Base-by-base conservation (phyloP, 495 filamentous ascomycete genomes). In the Podospora fimiseda region DNA sequence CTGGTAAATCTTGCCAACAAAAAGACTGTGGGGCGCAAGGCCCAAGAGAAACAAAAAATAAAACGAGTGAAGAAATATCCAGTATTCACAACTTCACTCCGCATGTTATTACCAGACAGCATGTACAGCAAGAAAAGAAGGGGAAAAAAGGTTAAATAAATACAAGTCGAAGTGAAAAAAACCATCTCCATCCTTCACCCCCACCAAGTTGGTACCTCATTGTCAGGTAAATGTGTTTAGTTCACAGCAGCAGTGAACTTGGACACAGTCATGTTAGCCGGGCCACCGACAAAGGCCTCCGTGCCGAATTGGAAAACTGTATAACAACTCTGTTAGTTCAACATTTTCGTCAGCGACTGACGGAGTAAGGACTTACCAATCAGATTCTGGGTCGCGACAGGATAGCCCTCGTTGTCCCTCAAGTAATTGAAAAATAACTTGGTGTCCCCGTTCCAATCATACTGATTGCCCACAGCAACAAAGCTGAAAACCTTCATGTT, bases 401-500 rank as follows among this genome's bases (percentile, higher is more conserved):
- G 39, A n/a, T n/a, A 41, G 4, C 16, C 39, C 14, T 18, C 8
- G 16, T 41, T 14, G 16, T 5, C 14, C 14, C 14, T 7, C 39
- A 41, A 18, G 39, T 41, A 41, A 5, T 41, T 18, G 39, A 41
- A 41, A n/a, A 41, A 41, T 5, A 9, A 5, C 39, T 41, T 41
- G 39, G 14, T n/a, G 16, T 41, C 16, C 3, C 39, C 39, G 39
- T n/a, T 41, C 39, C 39, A 41, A n/a, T 5, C 16, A n/a, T 18
- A n/a, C 8, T 4, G 8, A n/a, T 5, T 37, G 3, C 45, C 41
- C 1, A 23, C 9, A 2, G 52, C 45, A 1, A 38, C 23, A 24
- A 54, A 54, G 21, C 15, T 54, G 38, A n/a, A 54, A 11, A 54
- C 52, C 15, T 11, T 16, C 45, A 54, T 54, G 22, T 2, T 27